phyloP scores from a whole-genome alignment of 1,284 basidiomycete genomes.

The Naganishia sp. region DNA sequence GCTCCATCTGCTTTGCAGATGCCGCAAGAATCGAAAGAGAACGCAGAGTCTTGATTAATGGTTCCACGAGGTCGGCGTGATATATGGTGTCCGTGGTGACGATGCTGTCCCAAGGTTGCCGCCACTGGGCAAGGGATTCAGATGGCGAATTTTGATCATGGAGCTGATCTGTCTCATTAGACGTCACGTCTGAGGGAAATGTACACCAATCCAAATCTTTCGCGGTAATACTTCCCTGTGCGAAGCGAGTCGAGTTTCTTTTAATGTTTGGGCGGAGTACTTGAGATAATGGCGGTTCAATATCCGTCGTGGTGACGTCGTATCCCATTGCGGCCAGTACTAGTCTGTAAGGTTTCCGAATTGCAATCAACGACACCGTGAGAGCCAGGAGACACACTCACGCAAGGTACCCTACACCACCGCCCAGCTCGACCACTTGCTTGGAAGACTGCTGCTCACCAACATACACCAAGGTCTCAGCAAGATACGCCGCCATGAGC shows the following conservation, averaged over 20 bases:
- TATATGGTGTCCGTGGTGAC: conserved; percentile 85
- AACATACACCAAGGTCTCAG: conserved; percentile 41
- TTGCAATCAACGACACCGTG: conserved; percentile 70
- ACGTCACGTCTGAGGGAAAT: not conserved
- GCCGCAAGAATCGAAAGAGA: conserved; percentile 54
- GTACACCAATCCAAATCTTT: conserved; percentile 13
- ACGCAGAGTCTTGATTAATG: conserved; percentile 70
- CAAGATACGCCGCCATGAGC: conserved; percentile 68
- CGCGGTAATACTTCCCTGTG: conserved; percentile 41
- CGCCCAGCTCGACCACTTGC: conserved; percentile 73
- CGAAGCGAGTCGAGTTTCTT: conserved; percentile 57
- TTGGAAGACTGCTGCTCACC: conserved; percentile 33
- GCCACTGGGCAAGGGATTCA: conserved; percentile 52
- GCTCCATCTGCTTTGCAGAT: not conserved
- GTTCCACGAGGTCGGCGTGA: conserved; percentile 63
- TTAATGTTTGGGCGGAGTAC: conserved; percentile 70
- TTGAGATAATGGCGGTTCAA: conserved; percentile 65
- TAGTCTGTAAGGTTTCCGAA: conserved; percentile 63
- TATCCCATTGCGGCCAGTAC: conserved; percentile 70
- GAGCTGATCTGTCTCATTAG: not conserved
- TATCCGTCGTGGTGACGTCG: conserved; percentile 77
- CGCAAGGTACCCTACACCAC: conserved; percentile 77
- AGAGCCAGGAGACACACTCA: conserved; percentile 63
- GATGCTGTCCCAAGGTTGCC: conserved; percentile 70
- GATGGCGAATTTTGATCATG: too few species aligned